These are phyloP conservation scores for Lathyrus sativus DNA, from an alignment of 306 rosid genomes.

Conservation along the genomic window DNA sequence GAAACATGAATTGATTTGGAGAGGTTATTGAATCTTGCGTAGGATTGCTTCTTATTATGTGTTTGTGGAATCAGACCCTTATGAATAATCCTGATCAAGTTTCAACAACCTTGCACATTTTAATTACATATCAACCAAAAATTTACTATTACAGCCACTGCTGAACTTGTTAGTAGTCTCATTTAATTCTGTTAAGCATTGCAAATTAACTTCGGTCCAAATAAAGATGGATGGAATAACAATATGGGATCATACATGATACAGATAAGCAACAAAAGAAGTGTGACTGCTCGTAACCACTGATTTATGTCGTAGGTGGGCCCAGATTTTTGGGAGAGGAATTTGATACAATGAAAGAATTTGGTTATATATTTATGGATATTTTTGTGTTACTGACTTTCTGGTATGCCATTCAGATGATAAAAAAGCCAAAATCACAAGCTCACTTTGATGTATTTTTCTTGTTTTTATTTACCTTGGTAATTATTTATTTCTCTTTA, in stretches of 20 bases:
- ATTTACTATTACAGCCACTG: not conserved
- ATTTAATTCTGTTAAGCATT: constrained; percentile 4
- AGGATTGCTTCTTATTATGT: constrained; percentile 33
- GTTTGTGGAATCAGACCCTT: constrained; percentile 22
- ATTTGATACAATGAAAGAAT: constrained; percentile 2
- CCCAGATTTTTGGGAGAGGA: not conserved
- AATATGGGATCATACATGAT: constrained; percentile 17
- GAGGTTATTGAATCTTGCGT: constrained; percentile 17
- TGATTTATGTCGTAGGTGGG: constrained; percentile 2
- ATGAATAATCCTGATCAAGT: constrained; percentile 24
- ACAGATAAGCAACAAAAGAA: constrained; percentile 14
- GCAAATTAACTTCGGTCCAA: not conserved
- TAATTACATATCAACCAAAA: not conserved
- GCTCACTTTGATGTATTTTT: constrained; percentile 18
- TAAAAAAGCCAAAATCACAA: not conserved
- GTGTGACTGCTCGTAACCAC: constrained; percentile 27
- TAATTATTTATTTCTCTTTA: not conserved
- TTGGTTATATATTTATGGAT: constrained; percentile 8
- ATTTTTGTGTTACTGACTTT: constrained; percentile 13
- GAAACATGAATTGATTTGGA: constrained; percentile 22
- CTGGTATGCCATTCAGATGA: constrained; percentile 20
- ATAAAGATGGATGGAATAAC: constrained; percentile 4
- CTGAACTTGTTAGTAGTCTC: constrained; percentile 18
- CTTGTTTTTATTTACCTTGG: constrained; percentile 22
- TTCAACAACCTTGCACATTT: constrained; percentile 4